These are phyloP conservation scores for Diaporthe eres DNA, from an alignment of 2,329 filamentous ascomycete species.

Conservation along the genomic window DNA sequence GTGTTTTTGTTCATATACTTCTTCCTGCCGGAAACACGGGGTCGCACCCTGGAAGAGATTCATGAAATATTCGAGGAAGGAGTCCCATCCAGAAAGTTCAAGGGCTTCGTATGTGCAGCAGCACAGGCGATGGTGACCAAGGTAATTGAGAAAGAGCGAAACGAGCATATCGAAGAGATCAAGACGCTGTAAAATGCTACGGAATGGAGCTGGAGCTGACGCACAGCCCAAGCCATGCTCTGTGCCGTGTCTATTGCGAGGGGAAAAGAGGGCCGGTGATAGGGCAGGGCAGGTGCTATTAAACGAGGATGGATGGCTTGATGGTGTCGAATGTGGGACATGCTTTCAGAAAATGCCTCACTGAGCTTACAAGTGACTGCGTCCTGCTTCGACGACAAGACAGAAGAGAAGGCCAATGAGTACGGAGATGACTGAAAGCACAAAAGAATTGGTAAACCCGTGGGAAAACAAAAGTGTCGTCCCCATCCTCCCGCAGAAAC, in stretches of 20 bases:
- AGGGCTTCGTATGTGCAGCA: conserved; percentile 8
- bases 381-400: background rate
- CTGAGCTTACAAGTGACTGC: too few species aligned
- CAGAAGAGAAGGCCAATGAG: background rate
- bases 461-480: background rate
- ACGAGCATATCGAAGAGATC: background rate
- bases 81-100: conserved; percentile 43
- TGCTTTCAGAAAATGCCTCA: background rate
- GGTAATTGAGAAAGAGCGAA: background rate
- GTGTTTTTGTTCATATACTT: conserved; percentile 58
- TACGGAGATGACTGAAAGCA: background rate
- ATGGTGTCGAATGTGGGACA: background rate
- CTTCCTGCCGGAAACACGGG: conserved; percentile 60
- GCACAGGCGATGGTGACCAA: conserved; percentile 4
- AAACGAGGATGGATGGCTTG: background rate
- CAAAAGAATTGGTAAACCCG: background rate
- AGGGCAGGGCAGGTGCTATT: background rate
- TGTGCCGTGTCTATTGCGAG: background rate
- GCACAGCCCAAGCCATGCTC: too few species aligned
- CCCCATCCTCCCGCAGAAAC: background rate
- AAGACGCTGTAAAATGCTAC: background rate
- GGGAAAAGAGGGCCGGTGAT: background rate
- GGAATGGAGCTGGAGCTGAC: too few species aligned
- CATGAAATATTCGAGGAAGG: conserved; percentile 57
- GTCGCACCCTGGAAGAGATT: conserved; percentile 63